Evolutionary conservation across 2,329 filamentous ascomycete species (phyloP), one percentile per base, ranked within the genome.

Genomic region (Colletotrichum gloeosporioides): DNA sequence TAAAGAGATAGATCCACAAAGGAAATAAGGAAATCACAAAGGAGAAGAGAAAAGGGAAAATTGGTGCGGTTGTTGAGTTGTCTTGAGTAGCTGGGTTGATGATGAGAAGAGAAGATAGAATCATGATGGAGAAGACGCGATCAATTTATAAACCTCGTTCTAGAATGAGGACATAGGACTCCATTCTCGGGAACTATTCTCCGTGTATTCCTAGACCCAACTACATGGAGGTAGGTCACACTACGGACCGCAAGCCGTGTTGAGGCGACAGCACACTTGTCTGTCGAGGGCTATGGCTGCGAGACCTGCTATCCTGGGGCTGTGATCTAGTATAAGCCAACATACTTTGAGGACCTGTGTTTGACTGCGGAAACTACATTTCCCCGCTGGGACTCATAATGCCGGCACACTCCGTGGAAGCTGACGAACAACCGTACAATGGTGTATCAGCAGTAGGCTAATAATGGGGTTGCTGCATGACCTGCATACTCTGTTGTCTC

Each of bases 1-100:
- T 32, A 29, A 34, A 75, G 62, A 71, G 75, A 66, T 53, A 63
- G 63, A 68, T 27, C 34, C 64, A 76, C 68, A 72, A 72, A 77
- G 59, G 68, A 76, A 61, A 77, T 44, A 76, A 76, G 73, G 59
- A 77, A 64, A 44, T 44, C 62, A 64, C 62, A 44, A 57, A 63
- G 57, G n/a, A 34, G 32, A 63, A 44, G 39, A n/a, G 22, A 7
- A 25, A 22, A 49, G 31, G 39, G 39, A 39, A 67, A 55, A 32
- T 27, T 18, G 32, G 13, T 29, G 62, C 27, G 36, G 61, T 73
- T 53, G 59, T 18, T 53, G 34, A 53, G 34, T 27, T 76, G 27
- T 27, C 18, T 22, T 49, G 25, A 67, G 55, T 32, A 27, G 59
- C 27, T 65, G 68, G 15, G 34, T 57, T 76, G 74, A 65, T 65